Base-by-base conservation (phyloP, 495 filamentous ascomycete species). In the Hyaloscypha hepaticicola region DNA sequence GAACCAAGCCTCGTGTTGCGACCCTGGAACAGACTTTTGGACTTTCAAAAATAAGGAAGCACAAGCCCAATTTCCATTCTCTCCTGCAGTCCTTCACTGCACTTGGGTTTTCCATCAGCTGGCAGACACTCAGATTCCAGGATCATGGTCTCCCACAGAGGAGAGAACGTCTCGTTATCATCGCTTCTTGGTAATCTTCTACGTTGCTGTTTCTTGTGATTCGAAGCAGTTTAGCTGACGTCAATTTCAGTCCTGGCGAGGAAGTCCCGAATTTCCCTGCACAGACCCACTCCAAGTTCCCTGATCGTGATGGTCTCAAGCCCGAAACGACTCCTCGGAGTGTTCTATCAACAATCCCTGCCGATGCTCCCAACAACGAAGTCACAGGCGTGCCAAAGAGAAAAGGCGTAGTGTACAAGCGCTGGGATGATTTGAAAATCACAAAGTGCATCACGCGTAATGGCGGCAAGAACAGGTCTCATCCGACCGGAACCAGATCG, bases 21-120 rank as follows among this genome's bases (percentile, higher is more conserved):
- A 97, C 92, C 0, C 74, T 97, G 19, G 94, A 99, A 67, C 89
- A 97, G 63, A 96, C 94, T 0, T 85, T 82, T 45, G 93, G 92
- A 0, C 77, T 85, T 24, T 19, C 66, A 25, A 16, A 52, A 16
- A 24, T 34, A 3, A 48, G 29, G 58, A 45, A 19, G 38, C 78
- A 82, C 26, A 58, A 74, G 0, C 76, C 71, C 0, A 80, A 77
- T 59, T 89, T 95, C 60, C 77, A 84, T 33, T 75, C 78, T 0
- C 69, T 96, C 1, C 74, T 96, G 1, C 70, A 79, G 49, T 81
- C 85, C 19, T 87, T 96, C 51, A 83, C 86, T 2, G 73, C 79
- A 0, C 69, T 80, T 11, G 87, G 86, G 14, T 97, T 89, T 70
- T 92, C 88, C 0, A 78, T 96, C 0, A 68, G 77, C 0, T 85